These are phyloP conservation scores for Lodderomyces parapsilosis DNA, from an alignment of 1,139 yeast genomes.

Conservation along the genomic window DNA sequence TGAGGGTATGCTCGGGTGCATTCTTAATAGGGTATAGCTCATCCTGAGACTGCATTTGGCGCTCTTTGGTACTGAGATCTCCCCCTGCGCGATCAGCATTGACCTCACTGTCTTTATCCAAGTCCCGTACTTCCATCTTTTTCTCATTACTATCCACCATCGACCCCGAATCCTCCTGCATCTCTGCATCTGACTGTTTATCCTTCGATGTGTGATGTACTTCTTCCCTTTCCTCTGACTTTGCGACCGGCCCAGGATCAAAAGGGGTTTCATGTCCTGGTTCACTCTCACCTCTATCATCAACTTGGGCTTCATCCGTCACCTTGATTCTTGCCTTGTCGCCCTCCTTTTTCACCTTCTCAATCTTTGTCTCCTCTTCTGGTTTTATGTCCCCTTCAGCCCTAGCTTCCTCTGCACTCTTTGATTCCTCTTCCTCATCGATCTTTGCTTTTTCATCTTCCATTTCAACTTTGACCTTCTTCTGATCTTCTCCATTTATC, in stretches of 20 bases:
- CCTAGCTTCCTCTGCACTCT: conserved; percentile 3
- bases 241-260: neutral
- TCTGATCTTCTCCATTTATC: neutral
- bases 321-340: neutral
- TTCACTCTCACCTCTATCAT: too few species aligned
- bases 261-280: neutral
- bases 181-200: neutral
- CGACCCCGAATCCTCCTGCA: neutral
- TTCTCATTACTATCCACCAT: neutral
- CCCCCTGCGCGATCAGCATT: neutral
- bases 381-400: too few species aligned
- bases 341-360: neutral
- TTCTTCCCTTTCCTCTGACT: neutral
- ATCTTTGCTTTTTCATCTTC: neutral
- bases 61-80: neutral
- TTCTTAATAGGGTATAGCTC: neutral
- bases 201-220: neutral
- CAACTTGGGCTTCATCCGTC: too few species aligned
- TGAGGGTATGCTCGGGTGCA: neutral
- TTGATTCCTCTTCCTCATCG: neutral
- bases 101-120: neutral
- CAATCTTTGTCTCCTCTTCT: conserved; percentile 2
- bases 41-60: neutral
- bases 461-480: neutral
- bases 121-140: neutral